Evolutionary conservation across 305 asterid species (phyloP).

Genomic region (Fraxinus velutina): DNA sequence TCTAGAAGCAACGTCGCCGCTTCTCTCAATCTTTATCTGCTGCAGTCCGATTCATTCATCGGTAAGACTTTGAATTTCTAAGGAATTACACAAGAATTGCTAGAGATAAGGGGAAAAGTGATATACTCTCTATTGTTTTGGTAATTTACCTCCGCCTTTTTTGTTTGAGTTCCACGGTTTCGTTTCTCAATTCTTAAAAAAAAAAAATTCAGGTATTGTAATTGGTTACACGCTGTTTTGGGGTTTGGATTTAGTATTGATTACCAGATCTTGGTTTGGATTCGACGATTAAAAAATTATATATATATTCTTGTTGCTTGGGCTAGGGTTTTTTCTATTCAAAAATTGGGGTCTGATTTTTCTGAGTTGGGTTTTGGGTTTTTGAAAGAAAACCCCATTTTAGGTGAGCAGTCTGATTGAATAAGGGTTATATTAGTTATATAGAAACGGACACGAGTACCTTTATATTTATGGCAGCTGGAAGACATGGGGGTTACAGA

Average conservation of each 20-base stretch:
- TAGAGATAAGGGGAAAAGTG: conserved; percentile 14
- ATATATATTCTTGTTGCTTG: not conserved
- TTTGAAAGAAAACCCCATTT: conserved; percentile 13
- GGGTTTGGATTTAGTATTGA: conserved; percentile 15
- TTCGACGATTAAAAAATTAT: not conserved
- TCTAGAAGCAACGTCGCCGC: conserved; percentile 34
- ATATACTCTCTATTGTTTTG: conserved; percentile 15
- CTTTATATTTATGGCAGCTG: conserved; percentile 58
- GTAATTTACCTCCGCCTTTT: conserved; percentile 19
- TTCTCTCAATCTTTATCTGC: conserved; percentile 20
- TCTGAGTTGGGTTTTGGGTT: conserved; percentile 37
- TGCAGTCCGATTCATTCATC: conserved; percentile 14
- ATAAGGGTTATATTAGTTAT: conserved; percentile 28
- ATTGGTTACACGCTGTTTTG: conserved; percentile 11
- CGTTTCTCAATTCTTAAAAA: not conserved
- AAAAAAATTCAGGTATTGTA: not conserved
- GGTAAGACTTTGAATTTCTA: conserved; percentile 35
- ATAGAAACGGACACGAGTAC: not conserved
- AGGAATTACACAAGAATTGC: conserved; percentile 11
- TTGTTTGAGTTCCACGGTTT: conserved; percentile 21
- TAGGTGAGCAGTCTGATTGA: conserved; percentile 16
- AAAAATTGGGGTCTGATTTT: conserved; percentile 15
- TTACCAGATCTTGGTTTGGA: conserved; percentile 32
- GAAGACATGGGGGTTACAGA: conserved; percentile 66
- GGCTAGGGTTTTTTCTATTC: conserved; percentile 1